Evolutionary conservation across 768 basidiomycete genomes (phyloP).

Genomic region (Gymnopilus junonius): DNA sequence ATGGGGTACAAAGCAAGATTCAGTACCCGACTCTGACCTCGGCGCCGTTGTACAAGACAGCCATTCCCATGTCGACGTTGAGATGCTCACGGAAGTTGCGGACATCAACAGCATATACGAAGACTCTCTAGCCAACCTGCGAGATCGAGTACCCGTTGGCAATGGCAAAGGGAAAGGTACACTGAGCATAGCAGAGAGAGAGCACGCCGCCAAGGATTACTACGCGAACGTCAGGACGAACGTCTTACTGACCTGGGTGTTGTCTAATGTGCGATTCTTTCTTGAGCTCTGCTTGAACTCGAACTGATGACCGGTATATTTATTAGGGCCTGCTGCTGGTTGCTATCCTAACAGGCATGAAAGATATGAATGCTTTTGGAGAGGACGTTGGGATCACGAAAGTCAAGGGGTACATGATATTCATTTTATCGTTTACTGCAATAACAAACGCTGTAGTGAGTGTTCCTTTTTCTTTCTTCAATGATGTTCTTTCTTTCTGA

Average conservation of each 20-base stretch:
- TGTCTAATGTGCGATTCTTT: slow-evolving; percentile 67
- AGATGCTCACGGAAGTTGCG: slow-evolving; percentile 79
- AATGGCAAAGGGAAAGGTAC: slow-evolving; percentile 29
- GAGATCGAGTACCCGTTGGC: slow-evolving; percentile 37
- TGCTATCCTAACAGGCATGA: slow-evolving; percentile 64
- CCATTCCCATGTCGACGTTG: slow-evolving; percentile 84
- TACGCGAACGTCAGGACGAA: slow-evolving; percentile 89
- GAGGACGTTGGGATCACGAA: slow-evolving; percentile 49
- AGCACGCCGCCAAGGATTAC: slow-evolving; percentile 80
- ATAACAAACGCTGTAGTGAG: slow-evolving; percentile 69
- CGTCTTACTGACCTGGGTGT: slow-evolving; percentile 78
- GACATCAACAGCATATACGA: slow-evolving; percentile 86
- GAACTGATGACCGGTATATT: neutral
- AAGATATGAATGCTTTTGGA: slow-evolving; percentile 64
- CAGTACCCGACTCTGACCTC: slow-evolving; percentile 72
- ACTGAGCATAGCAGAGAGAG: slow-evolving; percentile 61
- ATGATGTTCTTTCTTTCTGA: neutral
- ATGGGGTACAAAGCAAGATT: slow-evolving; percentile 96
- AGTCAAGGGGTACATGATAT: slow-evolving; percentile 77
- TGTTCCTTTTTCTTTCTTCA: slow-evolving; percentile 8
- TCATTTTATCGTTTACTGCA: slow-evolving; percentile 82
- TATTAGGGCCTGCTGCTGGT: slow-evolving; percentile 69
- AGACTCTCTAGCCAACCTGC: slow-evolving; percentile 77
- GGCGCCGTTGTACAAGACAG: slow-evolving; percentile 84
- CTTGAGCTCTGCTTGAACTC: neutral